Evolutionary conservation across 352 stramenopile genomes (phyloP).

Genomic region (Phytophthora tentaculata): DNA sequence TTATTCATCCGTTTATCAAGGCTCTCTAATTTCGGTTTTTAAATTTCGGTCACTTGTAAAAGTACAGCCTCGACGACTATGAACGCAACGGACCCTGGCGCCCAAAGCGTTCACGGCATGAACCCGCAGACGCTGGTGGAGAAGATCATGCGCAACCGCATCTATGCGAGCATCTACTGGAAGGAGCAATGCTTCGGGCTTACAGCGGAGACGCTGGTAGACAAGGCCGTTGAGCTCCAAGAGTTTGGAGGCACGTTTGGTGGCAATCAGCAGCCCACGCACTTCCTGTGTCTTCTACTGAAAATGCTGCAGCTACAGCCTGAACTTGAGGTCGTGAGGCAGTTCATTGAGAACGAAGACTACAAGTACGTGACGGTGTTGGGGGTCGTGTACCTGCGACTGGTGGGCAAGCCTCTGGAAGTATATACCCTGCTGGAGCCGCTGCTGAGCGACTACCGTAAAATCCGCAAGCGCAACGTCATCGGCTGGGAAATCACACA

Average conservation of each 20-base stretch:
- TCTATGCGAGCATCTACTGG: constrained; percentile 96
- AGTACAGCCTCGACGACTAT: constrained; percentile 10
- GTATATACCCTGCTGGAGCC: constrained; percentile 96
- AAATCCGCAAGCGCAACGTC: constrained; percentile 89
- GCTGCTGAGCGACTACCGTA: constrained; percentile 96
- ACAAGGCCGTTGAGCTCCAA: constrained; percentile 95
- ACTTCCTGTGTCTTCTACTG: constrained; percentile 98
- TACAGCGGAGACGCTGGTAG: constrained; percentile 94
- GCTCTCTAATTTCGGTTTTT: not conserved
- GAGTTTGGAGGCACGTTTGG: constrained; percentile 95
- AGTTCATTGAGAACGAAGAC: constrained; percentile 97
- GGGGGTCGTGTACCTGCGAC: constrained; percentile 96
- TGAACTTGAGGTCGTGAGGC: constrained; percentile 93
- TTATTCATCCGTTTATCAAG: not conserved
- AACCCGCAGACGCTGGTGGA: constrained; percentile 98
- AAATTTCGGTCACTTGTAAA: not conserved
- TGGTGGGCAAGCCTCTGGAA: constrained; percentile 93
- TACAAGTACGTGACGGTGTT: constrained; percentile 98
- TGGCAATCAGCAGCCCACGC: constrained; percentile 95
- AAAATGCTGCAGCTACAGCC: constrained; percentile 99
- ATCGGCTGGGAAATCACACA: constrained; percentile 93
- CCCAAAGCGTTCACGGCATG: constrained; percentile 93
- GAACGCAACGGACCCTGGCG: constrained; percentile 94
- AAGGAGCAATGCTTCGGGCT: constrained; percentile 99
- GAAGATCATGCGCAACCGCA: constrained; percentile 98